Evolutionary conservation across 306 rosid genomes (phyloP), one percentile per base, ranked within the genome.

Genomic region (Sophora flavescens): DNA sequence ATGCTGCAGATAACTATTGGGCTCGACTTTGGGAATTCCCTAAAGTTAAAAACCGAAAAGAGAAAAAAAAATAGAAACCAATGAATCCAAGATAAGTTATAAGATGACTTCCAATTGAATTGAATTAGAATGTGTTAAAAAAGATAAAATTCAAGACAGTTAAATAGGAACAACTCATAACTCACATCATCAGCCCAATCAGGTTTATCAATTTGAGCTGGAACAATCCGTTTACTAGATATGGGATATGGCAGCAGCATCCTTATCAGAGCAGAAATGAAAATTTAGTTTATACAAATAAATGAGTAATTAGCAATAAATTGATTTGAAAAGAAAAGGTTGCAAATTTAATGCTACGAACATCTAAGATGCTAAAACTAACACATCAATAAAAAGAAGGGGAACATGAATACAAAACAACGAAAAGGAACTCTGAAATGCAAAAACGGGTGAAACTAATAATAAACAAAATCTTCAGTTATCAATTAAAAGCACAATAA

Each of bases 171-270:
- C 36, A 61, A 71, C 15, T 14, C 9, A 33, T 42, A 78, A 84
- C 97, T 90, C 81, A 95, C 99, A 82, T 88, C 93, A 75, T 62
- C 80, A 68, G 97, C 97, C 99, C 99, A 92, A 67, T 95, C 99
- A 18, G 99, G 97, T 73, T 44, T 78, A 74, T 73, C 92, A 81
- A 95, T 86, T 76, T 85, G 81, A 71, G 88, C 80, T 59, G 97
- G 98, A 70, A 95, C 86, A 36, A 57, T 6, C 36, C 86, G 88
- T 70, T 63, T 85, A 61, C 58, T 42, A 85, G 96, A 92, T 84
- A 95, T 92, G 42, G 98, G 97, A 85, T 79, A 90, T 44, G 97
- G 96, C 90, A 88, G 87, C 82, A 95, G 81, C 6, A 67, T 39
- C 88, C 98, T 94, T 79, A 76, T 56, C 52, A 74, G 30, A 88